phyloP scores from a whole-genome alignment of 805 yeast genomes.

The Wickerhamiella cacticola region DNA sequence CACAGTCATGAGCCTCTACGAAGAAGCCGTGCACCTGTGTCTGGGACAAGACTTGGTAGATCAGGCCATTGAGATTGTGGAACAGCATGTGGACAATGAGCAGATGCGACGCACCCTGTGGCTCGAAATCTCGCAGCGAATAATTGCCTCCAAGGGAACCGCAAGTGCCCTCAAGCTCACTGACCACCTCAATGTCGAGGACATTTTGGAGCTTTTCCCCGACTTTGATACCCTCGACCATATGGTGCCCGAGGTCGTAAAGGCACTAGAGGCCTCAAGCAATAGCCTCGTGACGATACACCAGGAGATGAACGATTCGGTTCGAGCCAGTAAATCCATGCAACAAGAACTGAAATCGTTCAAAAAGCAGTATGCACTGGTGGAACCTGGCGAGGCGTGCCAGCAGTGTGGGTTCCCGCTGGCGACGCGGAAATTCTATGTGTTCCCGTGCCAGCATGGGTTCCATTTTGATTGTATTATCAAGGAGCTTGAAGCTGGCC shows the following conservation, averaged over 20 bases:
- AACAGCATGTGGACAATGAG: conserved; percentile 39
- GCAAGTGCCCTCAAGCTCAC: conserved; percentile 23
- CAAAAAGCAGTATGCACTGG: conserved; percentile 44
- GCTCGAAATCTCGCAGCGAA: conserved; percentile 47
- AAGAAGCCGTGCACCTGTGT: conserved; percentile 71
- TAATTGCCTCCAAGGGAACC: conserved; percentile 26
- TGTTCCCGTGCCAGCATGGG: conserved; percentile 83
- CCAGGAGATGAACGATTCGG: conserved; percentile 62
- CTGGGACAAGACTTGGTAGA: conserved; percentile 44
- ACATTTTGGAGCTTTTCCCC: conserved; percentile 72
- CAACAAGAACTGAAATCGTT: conserved; percentile 44
- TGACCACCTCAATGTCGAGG: conserved; percentile 47
- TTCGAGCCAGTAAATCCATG: conserved; percentile 46
- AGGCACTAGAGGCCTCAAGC: conserved; percentile 65
- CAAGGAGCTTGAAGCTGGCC: conserved; percentile 36
- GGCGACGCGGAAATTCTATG: conserved; percentile 57
- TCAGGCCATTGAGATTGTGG: conserved; percentile 47
- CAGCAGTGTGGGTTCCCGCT: conserved; percentile 55
- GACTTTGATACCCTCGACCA: conserved; percentile 71
- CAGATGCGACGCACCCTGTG: conserved; percentile 57
- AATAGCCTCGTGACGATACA: conserved; percentile 51
- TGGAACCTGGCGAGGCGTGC: conserved; percentile 81
- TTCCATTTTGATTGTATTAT: conserved; percentile 85
- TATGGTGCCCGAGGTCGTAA: conserved; percentile 71
- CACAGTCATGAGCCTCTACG: conserved; percentile 53